These are phyloP conservation scores for Podospora comata DNA, from an alignment of 495 filamentous ascomycete species.

Conservation along the genomic window DNA sequence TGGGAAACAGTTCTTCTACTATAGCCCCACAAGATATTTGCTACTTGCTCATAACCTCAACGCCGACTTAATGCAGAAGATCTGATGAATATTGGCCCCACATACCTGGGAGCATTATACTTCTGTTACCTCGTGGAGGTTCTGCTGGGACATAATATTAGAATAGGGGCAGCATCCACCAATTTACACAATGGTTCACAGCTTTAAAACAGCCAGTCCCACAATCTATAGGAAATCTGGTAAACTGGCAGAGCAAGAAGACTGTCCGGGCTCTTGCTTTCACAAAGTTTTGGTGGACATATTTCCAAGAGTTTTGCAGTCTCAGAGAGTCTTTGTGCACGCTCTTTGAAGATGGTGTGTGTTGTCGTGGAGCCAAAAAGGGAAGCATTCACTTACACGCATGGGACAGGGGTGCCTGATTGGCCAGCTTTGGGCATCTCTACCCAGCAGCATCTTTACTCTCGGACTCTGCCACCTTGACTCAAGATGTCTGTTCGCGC, in stretches of 20 bases:
- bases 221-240: not conserved
- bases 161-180: not conserved
- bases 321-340: not conserved
- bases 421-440: not conserved
- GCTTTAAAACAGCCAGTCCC: not conserved
- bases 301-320: not conserved
- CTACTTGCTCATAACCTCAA: not conserved
- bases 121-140: not conserved
- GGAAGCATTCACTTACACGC: constrained; percentile 8
- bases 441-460: not conserved
- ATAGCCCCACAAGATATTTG: too few relatives aligned
- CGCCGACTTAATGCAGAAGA: not conserved
- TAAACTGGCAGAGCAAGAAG: too few relatives aligned
- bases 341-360: not conserved
- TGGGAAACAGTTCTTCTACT: too few relatives aligned
- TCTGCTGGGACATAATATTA: not conserved
- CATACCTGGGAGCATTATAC: not conserved
- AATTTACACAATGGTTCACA: not conserved
- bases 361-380: not conserved
- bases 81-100: not conserved
- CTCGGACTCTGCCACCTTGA: not conserved
- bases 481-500: not conserved
- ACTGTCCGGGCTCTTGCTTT: too few relatives aligned
- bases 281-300: too few relatives aligned
- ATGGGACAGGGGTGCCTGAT: not conserved